These are phyloP conservation scores for Huntiella abstrusa DNA, from an alignment of 2,329 filamentous ascomycete species.

Conservation along the genomic window DNA sequence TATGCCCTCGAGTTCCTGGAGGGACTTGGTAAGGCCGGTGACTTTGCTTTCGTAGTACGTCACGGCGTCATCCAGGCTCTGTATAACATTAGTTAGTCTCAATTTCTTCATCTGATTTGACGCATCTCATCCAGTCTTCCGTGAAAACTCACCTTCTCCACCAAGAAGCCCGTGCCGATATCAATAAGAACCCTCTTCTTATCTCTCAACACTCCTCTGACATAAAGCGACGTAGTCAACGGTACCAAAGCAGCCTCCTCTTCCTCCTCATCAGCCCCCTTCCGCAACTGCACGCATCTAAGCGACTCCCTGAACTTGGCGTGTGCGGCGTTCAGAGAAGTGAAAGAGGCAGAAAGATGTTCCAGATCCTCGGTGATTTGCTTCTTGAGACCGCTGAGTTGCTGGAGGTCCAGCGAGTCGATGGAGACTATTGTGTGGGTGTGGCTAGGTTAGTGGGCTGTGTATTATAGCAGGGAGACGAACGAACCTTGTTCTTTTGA, in stretches of 20 bases:
- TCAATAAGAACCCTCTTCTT: conserved; percentile 71
- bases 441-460: no score
- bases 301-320: conserved; percentile 84
- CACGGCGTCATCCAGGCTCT: conserved; percentile 34
- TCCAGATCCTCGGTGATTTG: conserved; percentile 93
- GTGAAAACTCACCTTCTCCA: conserved; percentile 55
- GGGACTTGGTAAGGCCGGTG: conserved; percentile 30
- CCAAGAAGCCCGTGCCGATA: conserved; percentile 81
- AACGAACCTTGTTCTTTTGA: no score
- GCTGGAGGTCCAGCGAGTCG: conserved; percentile 59
- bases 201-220: conserved; percentile 61
- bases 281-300: conserved; percentile 42
- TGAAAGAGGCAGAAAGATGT: conserved; percentile 77
- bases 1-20: conserved; percentile 38
- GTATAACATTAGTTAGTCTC: not conserved
- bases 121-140: not conserved
- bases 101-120: not conserved
- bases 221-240: conserved; percentile 84
- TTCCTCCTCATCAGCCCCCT: conserved; percentile 16
- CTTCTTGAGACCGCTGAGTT: conserved; percentile 82
- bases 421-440: conserved; percentile 31
- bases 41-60: conserved; percentile 39
- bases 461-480: no score
- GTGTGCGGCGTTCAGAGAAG: conserved; percentile 77
- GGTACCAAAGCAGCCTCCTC: conserved; percentile 63